Base-by-base conservation (phyloP, 2,329 filamentous ascomycete species). In the Diaporthe sp. region DNA sequence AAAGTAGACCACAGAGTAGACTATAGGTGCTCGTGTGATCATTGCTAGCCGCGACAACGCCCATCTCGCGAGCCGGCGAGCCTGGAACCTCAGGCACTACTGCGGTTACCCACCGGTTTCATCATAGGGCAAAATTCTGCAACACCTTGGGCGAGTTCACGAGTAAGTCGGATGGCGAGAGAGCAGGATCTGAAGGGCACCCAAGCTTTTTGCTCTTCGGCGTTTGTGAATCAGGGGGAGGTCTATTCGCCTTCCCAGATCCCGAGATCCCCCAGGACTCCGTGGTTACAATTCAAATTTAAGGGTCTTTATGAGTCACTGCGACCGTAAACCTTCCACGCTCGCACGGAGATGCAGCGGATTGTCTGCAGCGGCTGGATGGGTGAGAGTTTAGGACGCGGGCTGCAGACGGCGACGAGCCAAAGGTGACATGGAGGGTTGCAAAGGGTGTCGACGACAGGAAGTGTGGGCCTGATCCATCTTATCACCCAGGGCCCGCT, bases 401-500 rank as follows among this genome's bases (percentile, higher is more conserved):
- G 32, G 37, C 37, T 56, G 39, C 25, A 58, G 19, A 42, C 32
- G 37, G n/a, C n/a, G 47, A n/a, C 25, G 47, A 27, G 22, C 47
- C 47, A 25, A 27, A 53, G 69, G 59, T 61, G 59, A 61, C 37
- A 69, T 32, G 39, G n/a, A 69, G 44, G 55, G 55, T n/a, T n/a
- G 35, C 17, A 27, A 35, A 55, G 61, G 44, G 19, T 47, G 6
- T 8, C 9, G 13, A 10, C 37, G 9, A 39, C 13, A 39, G 37
- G 37, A 39, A 39, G 37, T 5, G 7, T 13, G 37, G 12, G 37
- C 37, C 15, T 72, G 39, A 35, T 47, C 25, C 53, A 68, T 63
- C 70, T 73, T 73, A 75, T 75, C 73, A 65, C 6, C 39, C 55
- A 66, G 17, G 59, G 56, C 59, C 59, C 53, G 32, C 32, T 72